Conservation (phyloP, 1,284 basidiomycete genomes). For the Rhodotorula mucilaginosa region DNA sequence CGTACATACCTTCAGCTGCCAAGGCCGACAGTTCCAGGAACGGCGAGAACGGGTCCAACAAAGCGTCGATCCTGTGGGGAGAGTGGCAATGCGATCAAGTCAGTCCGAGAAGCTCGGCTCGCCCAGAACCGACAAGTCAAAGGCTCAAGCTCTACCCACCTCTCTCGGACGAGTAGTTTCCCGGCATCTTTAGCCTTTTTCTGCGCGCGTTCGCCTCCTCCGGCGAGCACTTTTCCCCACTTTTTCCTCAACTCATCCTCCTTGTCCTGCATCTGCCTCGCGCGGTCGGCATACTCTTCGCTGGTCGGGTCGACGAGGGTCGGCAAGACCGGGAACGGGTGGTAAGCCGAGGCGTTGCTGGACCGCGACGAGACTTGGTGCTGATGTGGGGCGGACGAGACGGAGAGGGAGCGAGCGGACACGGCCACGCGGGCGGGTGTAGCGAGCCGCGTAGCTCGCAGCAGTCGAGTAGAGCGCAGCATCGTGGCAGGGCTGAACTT, state of each 20-base stretch:
- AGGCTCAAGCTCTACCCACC: too few relatives aligned
- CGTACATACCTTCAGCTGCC: conserved; percentile 84
- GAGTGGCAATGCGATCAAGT: too few relatives aligned
- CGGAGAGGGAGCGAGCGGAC: not conserved
- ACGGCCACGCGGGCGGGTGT: not conserved
- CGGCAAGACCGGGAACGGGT: conserved; percentile 18
- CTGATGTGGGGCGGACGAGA: not conserved
- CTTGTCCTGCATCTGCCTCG: conserved; percentile 9
- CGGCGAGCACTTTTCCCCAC: conserved; percentile 7
- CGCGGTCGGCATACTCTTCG: conserved; percentile 15
- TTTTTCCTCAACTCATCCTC: conserved; percentile 9
- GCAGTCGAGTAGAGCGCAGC: not conserved
- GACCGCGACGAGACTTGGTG: not conserved
- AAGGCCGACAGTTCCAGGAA: conserved; percentile 84
- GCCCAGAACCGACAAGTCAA: too few relatives aligned
- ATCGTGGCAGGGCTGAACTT: not conserved
- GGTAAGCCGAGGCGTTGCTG: not conserved
- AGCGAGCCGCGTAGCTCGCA: not conserved
- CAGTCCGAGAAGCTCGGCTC: not conserved
- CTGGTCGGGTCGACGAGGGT: conserved; percentile 21
- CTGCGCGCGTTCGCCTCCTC: conserved; percentile 33
- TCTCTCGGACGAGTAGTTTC: conserved; percentile 35
- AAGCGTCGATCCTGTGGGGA: conserved; percentile 58
- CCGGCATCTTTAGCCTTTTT: conserved; percentile 22
- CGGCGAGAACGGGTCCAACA: conserved; percentile 82